Evolutionary conservation across 1,284 basidiomycete genomes (phyloP).

Genomic region (Ganoderma meredithae): DNA sequence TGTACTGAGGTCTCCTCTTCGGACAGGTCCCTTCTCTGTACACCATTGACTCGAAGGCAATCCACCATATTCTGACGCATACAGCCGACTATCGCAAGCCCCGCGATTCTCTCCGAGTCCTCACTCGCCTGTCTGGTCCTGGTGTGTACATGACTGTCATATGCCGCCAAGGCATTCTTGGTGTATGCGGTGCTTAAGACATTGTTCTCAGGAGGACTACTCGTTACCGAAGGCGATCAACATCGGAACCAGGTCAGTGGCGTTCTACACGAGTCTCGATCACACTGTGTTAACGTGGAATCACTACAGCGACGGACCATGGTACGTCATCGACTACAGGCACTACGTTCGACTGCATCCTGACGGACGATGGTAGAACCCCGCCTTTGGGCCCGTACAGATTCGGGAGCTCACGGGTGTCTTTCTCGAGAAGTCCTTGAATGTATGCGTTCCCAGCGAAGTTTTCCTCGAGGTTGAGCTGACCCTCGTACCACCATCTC

Average conservation of each 20-base stretch:
- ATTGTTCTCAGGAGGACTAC: slow-evolving; percentile 5
- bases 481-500: not conserved
- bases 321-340: not conserved
- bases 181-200: not conserved
- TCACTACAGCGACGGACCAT: not conserved
- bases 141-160: not conserved
- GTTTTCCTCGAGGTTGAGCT: too few species aligned
- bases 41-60: slow-evolving; percentile 46
- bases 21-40: slow-evolving; percentile 49
- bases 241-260: slow-evolving; percentile 25
- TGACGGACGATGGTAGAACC: slow-evolving; percentile 48
- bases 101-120: slow-evolving; percentile 24
- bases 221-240: slow-evolving; percentile 22
- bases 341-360: not conserved
- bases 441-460: slow-evolving; percentile 43
- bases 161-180: not conserved
- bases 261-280: not conserved
- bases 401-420: slow-evolving; percentile 61
- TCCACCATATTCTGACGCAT: slow-evolving; percentile 48
- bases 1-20: not conserved
- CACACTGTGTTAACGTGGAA: not conserved
- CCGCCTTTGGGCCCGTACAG: slow-evolving; percentile 63
- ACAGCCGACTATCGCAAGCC: slow-evolving; percentile 44
- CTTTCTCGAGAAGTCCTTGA: slow-evolving; percentile 59
- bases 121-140: slow-evolving; percentile 25